These are phyloP conservation scores for Nyssa sinensis DNA, from an alignment of 148 eudicot genomes.

Conservation along the genomic window DNA sequence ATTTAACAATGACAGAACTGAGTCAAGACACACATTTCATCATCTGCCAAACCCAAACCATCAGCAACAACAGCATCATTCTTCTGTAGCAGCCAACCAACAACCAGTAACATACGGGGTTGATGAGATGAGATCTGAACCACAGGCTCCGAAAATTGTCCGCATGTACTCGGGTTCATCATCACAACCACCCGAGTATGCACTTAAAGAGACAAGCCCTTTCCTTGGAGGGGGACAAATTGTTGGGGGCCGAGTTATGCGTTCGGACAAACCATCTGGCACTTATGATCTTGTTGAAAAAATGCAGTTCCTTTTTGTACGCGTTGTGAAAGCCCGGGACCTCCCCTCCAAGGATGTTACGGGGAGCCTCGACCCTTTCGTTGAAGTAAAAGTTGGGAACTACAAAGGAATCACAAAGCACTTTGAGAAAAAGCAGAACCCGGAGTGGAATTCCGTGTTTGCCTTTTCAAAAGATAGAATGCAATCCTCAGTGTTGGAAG, in stretches of 20 bases:
- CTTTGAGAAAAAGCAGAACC: constrained; percentile 52
- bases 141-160: constrained; percentile 34
- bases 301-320: constrained; percentile 75
- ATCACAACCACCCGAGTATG: constrained; percentile 45
- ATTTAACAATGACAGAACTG: constrained; percentile 26
- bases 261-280: constrained; percentile 41
- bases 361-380: constrained; percentile 83
- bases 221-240: constrained; percentile 72
- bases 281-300: constrained; percentile 81
- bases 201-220: constrained; percentile 87
- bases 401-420: constrained; percentile 74
- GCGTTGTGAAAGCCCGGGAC: constrained; percentile 81
- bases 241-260: constrained; percentile 68
- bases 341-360: constrained; percentile 73
- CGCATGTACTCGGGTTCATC: constrained; percentile 35
- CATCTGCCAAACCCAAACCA: constrained; percentile 38
- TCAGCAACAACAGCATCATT: constrained; percentile 16
- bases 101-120: constrained; percentile 20
- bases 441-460: constrained; percentile 85
- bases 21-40: constrained; percentile 39
- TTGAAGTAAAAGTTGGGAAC: constrained; percentile 82
- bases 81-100: constrained; percentile 28
- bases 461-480: constrained; percentile 71
- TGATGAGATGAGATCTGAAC: constrained; percentile 33
- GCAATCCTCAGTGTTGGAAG: constrained; percentile 65